Percentiles rank a stretch among this genome's conserved stretches.
phyloP scores from a whole-genome alignment of 1,139 yeast species.

The Sugiyamaella xylanicola region DNA sequence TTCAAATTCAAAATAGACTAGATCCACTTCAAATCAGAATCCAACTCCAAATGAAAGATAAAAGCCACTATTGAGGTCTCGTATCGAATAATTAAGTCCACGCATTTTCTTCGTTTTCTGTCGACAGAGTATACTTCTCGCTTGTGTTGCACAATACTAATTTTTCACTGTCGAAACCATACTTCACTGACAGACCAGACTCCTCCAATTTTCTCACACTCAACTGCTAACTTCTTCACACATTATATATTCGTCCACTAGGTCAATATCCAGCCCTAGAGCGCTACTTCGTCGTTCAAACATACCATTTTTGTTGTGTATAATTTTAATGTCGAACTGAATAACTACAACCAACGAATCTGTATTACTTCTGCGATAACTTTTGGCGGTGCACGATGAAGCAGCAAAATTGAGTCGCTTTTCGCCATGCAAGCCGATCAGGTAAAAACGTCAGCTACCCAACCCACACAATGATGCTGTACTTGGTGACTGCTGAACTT shows the following conservation, averaged over 20 bases:
- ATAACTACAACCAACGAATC: conserved; percentile 16
- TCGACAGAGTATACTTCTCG: too few species aligned
- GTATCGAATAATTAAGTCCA: too few species aligned
- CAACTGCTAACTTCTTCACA: too few species aligned
- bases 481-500: conserved; percentile 9
- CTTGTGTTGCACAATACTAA: too few species aligned
- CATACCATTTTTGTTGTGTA: conserved; percentile 18
- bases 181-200: too few species aligned
- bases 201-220: neutral
- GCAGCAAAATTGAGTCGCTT: conserved; percentile 6
- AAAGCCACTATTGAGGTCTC: too few species aligned
- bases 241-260: too few species aligned
- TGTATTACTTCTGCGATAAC: conserved; percentile 3
- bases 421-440: neutral
- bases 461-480: neutral
- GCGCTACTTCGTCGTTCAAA: neutral
- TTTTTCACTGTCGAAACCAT: neutral
- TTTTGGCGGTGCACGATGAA: neutral
- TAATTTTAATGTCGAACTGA: conserved; percentile 18
- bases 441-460: neutral
- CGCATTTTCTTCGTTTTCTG: too few species aligned
- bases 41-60: too few species aligned
- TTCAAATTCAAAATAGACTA: too few species aligned
- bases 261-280: neutral
- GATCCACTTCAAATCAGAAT: too few species aligned